phyloP scores from a whole-genome alignment of 1,139 yeast genomes.

The Candida tropicalis region DNA sequence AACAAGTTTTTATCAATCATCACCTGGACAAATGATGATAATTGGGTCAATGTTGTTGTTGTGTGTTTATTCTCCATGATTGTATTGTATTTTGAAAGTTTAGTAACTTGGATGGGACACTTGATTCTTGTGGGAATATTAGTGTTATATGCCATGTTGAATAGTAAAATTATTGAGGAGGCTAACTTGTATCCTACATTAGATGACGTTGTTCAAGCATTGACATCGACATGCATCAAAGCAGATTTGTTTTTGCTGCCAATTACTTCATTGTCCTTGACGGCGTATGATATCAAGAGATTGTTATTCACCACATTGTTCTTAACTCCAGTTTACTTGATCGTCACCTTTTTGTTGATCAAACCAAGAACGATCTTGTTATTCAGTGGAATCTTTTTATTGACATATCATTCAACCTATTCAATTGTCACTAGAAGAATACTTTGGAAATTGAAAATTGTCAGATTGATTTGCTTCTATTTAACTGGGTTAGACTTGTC shows the following conservation, averaged over 20 bases:
- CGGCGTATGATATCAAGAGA: slow-evolving; percentile 78
- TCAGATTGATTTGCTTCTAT: slow-evolving; percentile 73
- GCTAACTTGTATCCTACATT: slow-evolving; percentile 74
- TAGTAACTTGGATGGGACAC: slow-evolving; percentile 82
- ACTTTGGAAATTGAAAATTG: slow-evolving; percentile 78
- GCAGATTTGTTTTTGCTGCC: slow-evolving; percentile 80
- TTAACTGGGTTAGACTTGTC: slow-evolving; percentile 87
- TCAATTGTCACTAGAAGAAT: slow-evolving; percentile 78
- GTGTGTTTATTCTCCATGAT: slow-evolving; percentile 58
- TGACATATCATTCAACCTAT: slow-evolving; percentile 87
- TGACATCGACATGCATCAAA: slow-evolving; percentile 74
- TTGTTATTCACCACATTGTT: slow-evolving; percentile 81
- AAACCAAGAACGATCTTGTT: slow-evolving; percentile 73
- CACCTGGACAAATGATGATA: slow-evolving; percentile 92
- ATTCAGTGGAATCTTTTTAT: slow-evolving; percentile 58
- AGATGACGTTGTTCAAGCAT: slow-evolving; percentile 84
- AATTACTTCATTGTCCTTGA: slow-evolving; percentile 66
- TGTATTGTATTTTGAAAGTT: slow-evolving; percentile 72
- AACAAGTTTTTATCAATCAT: slow-evolving; percentile 70
- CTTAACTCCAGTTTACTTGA: slow-evolving; percentile 79
- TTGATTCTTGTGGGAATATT: slow-evolving; percentile 67
- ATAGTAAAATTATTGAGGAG: slow-evolving; percentile 51
- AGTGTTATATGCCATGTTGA: slow-evolving; percentile 65
- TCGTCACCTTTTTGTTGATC: slow-evolving; percentile 65
- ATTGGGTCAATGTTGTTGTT: slow-evolving; percentile 71